Percentiles rank a stretch among this genome's conserved stretches.
Evolutionary conservation across 352 stramenopile genomes (phyloP).

Genomic region (Globisporangium emineosum): DNA sequence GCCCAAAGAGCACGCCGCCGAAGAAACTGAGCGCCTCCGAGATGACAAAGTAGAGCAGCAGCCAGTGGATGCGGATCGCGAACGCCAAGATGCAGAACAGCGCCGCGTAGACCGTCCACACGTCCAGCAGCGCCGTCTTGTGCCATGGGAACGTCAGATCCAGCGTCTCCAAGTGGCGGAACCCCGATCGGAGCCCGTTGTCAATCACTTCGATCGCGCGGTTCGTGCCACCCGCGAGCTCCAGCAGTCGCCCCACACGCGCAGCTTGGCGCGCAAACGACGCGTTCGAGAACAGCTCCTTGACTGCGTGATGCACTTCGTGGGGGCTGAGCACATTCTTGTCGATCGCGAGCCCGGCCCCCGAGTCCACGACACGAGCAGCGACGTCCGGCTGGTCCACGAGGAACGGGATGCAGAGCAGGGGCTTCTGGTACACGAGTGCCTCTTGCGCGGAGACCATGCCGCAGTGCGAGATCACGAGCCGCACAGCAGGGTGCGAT

Average conservation of each 20-base stretch:
- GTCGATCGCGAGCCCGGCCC: conserved; percentile 64
- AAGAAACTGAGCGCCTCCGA: conserved; percentile 40
- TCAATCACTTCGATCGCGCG: conserved; percentile 72
- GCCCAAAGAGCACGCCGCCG: conserved; percentile 41
- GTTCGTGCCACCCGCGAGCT: conserved; percentile 57
- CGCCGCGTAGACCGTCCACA: conserved; percentile 73
- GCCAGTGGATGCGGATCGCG: conserved; percentile 58
- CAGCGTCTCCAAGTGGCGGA: conserved; percentile 60
- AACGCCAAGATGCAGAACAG: conserved; percentile 68
- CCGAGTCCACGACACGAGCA: conserved; percentile 69
- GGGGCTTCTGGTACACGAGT: conserved; percentile 68
- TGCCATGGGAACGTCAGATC: conserved; percentile 73
- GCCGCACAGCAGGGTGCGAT: conserved; percentile 44
- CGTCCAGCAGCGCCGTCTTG: conserved; percentile 73
- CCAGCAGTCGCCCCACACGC: conserved; percentile 50
- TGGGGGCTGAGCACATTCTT: conserved; percentile 63
- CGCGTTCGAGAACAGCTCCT: conserved; percentile 44
- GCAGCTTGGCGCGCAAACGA: conserved; percentile 43
- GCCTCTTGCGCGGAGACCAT: conserved; percentile 83
- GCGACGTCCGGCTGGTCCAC: conserved; percentile 85
- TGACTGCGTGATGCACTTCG: conserved; percentile 50
- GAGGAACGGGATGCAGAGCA: conserved; percentile 88
- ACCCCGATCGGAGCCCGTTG: conserved; percentile 50
- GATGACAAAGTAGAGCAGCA: conserved; percentile 61
- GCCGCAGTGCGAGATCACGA: conserved; percentile 87